These are phyloP conservation scores for peach (Prunus persica) DNA, from an alignment of 306 rosid species.

Conservation along the genomic window DNA sequence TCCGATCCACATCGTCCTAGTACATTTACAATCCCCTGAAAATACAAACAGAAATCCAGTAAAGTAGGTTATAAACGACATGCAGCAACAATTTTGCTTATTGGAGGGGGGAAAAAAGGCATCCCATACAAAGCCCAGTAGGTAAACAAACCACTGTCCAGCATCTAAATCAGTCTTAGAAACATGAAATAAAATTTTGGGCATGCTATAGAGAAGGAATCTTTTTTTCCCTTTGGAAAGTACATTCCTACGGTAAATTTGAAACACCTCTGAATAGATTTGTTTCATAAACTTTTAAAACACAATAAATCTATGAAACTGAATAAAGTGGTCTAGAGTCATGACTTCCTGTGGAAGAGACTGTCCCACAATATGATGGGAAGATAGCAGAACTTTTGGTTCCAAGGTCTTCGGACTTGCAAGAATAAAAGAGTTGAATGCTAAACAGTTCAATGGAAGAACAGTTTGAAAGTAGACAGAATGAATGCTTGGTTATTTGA, in stretches of 20 bases:
- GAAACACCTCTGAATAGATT: not conserved
- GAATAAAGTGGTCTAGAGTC: not conserved
- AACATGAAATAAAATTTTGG: not conserved
- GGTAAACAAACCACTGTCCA: not conserved
- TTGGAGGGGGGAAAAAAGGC: no score
- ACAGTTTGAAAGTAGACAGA: not conserved
- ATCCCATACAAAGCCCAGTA: no score
- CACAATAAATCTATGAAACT: not conserved
- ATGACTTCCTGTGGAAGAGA: not conserved
- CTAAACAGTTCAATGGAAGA: not conserved
- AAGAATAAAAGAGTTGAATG: not conserved
- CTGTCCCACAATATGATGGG: not conserved
- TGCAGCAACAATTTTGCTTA: not conserved
- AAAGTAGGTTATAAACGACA: not conserved
- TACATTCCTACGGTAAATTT: not conserved
- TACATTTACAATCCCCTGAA: slow-evolving; percentile 4
- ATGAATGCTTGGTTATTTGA: not conserved
- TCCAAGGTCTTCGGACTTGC: not conserved
- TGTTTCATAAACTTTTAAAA: not conserved
- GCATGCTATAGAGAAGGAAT: not conserved
- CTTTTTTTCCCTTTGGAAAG: not conserved
- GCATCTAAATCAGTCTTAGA: not conserved
- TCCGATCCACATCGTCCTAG: not conserved
- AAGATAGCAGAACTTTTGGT: not conserved
- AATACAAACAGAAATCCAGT: not conserved